Percentiles rank a stretch among this genome's conserved stretches.
Evolutionary conservation across 345 rosid genomes (phyloP).

Genomic region (Eucalyptus leucophloia): DNA sequence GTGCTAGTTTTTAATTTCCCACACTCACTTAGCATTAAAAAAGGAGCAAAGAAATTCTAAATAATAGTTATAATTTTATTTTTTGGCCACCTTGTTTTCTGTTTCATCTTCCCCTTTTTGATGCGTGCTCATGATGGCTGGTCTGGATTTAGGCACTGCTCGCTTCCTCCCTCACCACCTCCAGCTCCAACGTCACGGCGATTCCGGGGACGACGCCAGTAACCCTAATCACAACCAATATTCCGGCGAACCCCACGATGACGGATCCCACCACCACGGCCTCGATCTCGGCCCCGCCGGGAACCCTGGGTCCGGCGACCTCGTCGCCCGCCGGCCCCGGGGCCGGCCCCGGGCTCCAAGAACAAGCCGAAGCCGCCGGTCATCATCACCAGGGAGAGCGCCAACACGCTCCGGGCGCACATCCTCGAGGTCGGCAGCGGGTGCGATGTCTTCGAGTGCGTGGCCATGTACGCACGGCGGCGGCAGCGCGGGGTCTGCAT

Average conservation of each 20-base stretch:
- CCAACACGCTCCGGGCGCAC: conserved; percentile 94
- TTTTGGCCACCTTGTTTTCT: conserved; percentile 1
- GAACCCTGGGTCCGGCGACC: conserved; percentile 4
- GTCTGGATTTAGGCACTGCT: conserved; percentile 56
- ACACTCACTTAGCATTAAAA: not conserved
- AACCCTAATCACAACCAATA: conserved; percentile 2
- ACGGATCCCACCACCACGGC: conserved; percentile 22
- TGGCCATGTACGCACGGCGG: conserved; percentile 82
- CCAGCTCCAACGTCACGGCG: conserved; percentile 17
- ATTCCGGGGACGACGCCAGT: conserved; percentile 23
- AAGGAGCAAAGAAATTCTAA: not conserved
- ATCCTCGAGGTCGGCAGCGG: conserved; percentile 88
- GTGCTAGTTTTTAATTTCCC: not conserved
- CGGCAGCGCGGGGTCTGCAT: conserved; percentile 91
- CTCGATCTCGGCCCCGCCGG: conserved; percentile 34
- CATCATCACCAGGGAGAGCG: conserved; percentile 92
- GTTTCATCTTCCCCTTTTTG: conserved; percentile 2
- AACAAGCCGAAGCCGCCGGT: conserved; percentile 90
- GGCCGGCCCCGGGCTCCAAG: conserved; percentile 96
- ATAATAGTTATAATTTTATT: not conserved
- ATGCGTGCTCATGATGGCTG: conserved; percentile 27
- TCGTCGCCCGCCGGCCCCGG: conserved; percentile 59
- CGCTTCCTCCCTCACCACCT: conserved; percentile 27
- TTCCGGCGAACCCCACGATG: conserved; percentile 8
- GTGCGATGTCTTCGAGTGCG: conserved; percentile 78